Base-by-base conservation (phyloP, 345 rosid species). In the Lumnitzera littorea region DNA sequence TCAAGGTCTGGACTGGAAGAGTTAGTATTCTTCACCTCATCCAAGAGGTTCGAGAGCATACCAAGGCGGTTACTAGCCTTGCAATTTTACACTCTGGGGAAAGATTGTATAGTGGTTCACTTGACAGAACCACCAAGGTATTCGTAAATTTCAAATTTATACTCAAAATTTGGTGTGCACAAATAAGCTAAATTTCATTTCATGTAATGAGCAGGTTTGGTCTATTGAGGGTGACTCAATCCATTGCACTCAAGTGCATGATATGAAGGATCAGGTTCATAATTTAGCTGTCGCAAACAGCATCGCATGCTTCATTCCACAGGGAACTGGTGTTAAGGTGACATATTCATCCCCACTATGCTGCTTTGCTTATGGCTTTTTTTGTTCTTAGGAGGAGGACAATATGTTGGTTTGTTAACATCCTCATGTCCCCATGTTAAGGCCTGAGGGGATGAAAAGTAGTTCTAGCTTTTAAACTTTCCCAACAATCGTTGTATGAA, bases 241-340 rank as follows among this genome's bases (percentile, higher is more conserved):
- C 41, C 59, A 64, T 27, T 79, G 84, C 50, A 61, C 64, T 11
- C 80, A 86, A 83, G 80, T 78, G 13, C 84, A 83, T 60, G 92
- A 86, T 23, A 72, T 79, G 82, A 86, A 80, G 73, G 85, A 86
- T 53, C 89, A 81, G 46, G 82, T 86, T 68, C 79, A 79, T 29
- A 76, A 69, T 65, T 75, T 86, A 41, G 80, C 73, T 3, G 84
- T 81, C 43, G 74, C 77, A 46, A 76, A 74, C 27, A 67, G 78
- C 70, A 50, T 74, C 17, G 71, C 82, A 4, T 83, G 85, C 74
- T 86, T 86, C 78, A 71, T 80, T 56, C 84, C 92, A 13, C 89
- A 83, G 50, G 92, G 92, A 62, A 75, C 85, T 14, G 89, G 92
- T 16, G 70, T 86, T 57, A 86, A 83, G 89, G 92, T 86, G 78